Base-by-base conservation (phyloP, 257 asterid species). In the Plectranthus barbatus region DNA sequence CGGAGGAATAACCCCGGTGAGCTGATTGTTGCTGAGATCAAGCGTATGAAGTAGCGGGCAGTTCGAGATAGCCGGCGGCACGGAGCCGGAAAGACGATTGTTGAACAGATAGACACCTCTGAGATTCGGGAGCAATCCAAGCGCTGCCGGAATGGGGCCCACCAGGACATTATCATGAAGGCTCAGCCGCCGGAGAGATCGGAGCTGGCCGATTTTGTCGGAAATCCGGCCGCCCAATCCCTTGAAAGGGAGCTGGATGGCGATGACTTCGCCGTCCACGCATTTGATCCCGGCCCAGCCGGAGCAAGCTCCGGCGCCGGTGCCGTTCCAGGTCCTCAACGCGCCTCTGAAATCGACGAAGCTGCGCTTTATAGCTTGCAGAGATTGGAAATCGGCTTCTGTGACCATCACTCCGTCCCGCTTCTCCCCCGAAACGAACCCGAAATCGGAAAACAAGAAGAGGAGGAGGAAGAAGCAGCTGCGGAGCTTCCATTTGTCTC, bases 281-380 rank as follows among this genome's bases (percentile, higher is more conserved):
- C 98, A 91, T 64, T 88, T 86, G 77, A 91, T 83, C 6, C 98
- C 98, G 7, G 70, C 17, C 97, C 97, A 91, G 4, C 86, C 90
- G 0, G 87, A 79, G 48, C 98, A 91, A 20, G 96, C 87, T 10
- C 86, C 86, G 9, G 50, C 4, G 7, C 84, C 78, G 39, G 62
- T 75, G 18, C 60, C 83, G 41, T 88, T 88, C 98, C 98, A 91
- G 84, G 88, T 83, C 57, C 69, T 70, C 46, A 91, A 31, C 19
- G 79, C 77, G 3, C 95, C 89, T 31, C 60, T 73, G 24, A 58
- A 33, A 34, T 91, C 98, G 0, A 58, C 64, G 0, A 80, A 24
- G 2, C 78, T 85, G 14, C 60, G 64, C 14, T 80, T 86, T 4
- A 86, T 11, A 9, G 87, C 79, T 40, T 20, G 70, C 0, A 86